Conservation (phyloP, 257 asterid genomes). For the Lycium barbarum region DNA sequence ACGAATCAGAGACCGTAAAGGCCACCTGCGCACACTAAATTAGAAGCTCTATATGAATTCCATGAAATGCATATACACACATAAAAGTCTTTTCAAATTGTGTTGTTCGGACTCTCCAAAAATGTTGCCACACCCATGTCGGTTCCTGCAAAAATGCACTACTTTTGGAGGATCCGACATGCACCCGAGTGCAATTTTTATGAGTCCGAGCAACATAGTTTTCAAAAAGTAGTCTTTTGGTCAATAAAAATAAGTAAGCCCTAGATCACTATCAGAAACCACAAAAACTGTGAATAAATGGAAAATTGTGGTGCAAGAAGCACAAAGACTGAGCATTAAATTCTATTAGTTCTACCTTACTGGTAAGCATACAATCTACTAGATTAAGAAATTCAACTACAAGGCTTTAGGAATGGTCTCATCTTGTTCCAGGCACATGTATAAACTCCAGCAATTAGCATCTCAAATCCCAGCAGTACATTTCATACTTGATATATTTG, state of each 20-base stretch:
- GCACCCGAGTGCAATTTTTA: background rate
- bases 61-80: conserved; percentile 10
- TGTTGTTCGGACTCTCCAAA: background rate
- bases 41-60: background rate
- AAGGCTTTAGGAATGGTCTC: background rate
- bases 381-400: background rate
- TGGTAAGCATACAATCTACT: background rate
- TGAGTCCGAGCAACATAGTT: background rate
- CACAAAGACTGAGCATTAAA: background rate
- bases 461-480: background rate
- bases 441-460: background rate
- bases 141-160: background rate
- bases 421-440: background rate
- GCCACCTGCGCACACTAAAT: background rate
- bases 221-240: background rate
- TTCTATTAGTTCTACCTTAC: background rate
- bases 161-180: background rate
- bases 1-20: background rate
- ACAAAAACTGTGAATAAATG: background rate
- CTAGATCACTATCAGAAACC: background rate
- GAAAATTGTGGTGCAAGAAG: background rate
- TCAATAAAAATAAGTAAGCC: background rate
- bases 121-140: background rate
- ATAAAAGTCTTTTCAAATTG: background rate
- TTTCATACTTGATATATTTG: background rate